Percentiles rank a stretch among this genome's conserved stretches.
Evolutionary conservation across 129 eudicot genomes (phyloP).

Genomic region (Saposhnikovia divaricata): DNA sequence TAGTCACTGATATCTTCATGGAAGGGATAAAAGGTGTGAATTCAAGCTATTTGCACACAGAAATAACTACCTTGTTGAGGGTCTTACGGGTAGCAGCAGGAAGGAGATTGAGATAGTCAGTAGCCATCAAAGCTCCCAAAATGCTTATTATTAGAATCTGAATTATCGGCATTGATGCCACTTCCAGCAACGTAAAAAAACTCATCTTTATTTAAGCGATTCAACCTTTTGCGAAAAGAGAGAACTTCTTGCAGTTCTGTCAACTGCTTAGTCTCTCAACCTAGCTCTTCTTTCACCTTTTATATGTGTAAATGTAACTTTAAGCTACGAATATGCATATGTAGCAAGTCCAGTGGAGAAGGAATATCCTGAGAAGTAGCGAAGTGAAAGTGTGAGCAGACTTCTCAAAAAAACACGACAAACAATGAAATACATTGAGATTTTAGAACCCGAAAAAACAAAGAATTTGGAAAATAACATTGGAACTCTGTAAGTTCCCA

Average conservation of each 20-base stretch:
- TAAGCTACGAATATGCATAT: neutral
- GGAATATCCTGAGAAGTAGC: neutral
- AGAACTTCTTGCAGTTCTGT: neutral
- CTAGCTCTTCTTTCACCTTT: neutral
- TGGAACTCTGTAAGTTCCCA: neutral
- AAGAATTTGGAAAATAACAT: neutral
- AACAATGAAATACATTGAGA: neutral
- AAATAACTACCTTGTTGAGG: conserved; percentile 31
- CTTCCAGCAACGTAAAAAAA: conserved; percentile 31
- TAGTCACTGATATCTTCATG: neutral
- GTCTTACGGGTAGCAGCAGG: conserved; percentile 29
- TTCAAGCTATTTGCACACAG: neutral
- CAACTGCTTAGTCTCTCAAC: neutral
- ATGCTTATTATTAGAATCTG: conserved; percentile 34
- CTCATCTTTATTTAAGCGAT: conserved; percentile 23
- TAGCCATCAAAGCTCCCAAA: conserved; percentile 50
- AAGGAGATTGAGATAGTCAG: conserved; percentile 39
- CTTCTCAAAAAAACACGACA: neutral
- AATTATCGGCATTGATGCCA: conserved; percentile 44
- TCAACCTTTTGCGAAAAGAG: neutral
- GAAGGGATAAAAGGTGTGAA: neutral
- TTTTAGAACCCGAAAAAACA: neutral
- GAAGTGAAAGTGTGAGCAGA: neutral
- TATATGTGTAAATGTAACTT: neutral
- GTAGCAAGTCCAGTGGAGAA: neutral